Evolutionary conservation across 176 grass and related monocot genomes (phyloP), one percentile per base, ranked within the genome.

Genomic region (Tillandsia fasciculata): DNA sequence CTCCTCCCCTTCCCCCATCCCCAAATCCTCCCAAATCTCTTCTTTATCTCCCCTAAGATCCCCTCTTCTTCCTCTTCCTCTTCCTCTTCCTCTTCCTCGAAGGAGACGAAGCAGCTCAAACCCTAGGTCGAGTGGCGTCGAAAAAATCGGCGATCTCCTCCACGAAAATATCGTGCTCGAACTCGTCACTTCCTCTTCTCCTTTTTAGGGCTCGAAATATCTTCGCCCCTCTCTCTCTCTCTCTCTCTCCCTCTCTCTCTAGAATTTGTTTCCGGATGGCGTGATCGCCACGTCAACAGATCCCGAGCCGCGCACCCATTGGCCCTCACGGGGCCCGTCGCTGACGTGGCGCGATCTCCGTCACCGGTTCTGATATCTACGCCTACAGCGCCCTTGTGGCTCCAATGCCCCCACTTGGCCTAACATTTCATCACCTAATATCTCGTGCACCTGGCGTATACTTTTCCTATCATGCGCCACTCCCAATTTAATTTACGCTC

Each of bases 231-330:
- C 64, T 67, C 28, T 29, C 28, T 29, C 27, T 28, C 29, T 33
- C 29, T 33, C 29, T 5, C 64, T 67, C 10, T 67, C 64, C 27
- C 10, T 67, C 10, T 67, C 64, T 28, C 5, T 67, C 64, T 20
- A 3, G 27, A 11, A 27, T 67, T 15, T 11, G 10, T 67, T 67
- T 61, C 56, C 22, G 56, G 56, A 61, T n/a, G 4, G 5, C 1
- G 17, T 20, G 56, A 61, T 7, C 3, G 72, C 85, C 81, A 88
- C 85, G 81, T 80, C 85, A 83, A 20, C 73, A 15, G 42, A 63
- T 28, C 0, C 23, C 52, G 0, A 28, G 79, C 72, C 66, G 51
- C 10, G 23, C 18, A 2, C 11, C 54, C 27, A 58, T 50, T 11
- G 58, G 81, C 15, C 7, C 2, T 2, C 10, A 0, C 1, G 49